phyloP scores from a whole-genome alignment of 1,139 yeast genomes.

The Scheffersomyces cryptocercus region DNA sequence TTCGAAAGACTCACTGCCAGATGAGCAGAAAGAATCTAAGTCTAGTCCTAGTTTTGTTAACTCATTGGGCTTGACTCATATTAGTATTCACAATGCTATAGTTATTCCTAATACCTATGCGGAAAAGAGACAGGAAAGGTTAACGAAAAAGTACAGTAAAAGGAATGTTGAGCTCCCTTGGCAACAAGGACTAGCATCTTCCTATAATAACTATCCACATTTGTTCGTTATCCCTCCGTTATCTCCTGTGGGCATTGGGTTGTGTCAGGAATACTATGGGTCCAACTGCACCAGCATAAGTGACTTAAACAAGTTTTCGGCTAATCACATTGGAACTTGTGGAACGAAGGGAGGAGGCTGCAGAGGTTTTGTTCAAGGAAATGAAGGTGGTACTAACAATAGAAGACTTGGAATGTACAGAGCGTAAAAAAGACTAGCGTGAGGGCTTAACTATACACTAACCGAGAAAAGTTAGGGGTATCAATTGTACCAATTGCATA shows the following conservation, averaged over 20 bases:
- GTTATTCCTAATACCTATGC: slow-evolving; percentile 10
- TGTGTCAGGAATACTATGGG: slow-evolving; percentile 9
- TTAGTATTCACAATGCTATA: slow-evolving; percentile 20
- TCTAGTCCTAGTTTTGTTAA: slow-evolving; percentile 3
- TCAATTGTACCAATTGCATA: too few relatives aligned
- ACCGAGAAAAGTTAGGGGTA: too few relatives aligned
- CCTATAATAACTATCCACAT: slow-evolving; percentile 3
- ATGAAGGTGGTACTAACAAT: too few relatives aligned
- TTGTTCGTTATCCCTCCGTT: slow-evolving; percentile 12
- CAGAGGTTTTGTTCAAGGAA: too few relatives aligned
- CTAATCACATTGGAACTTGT: too few relatives aligned
- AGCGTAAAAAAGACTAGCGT: too few relatives aligned
- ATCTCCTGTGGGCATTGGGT: slow-evolving; percentile 6
- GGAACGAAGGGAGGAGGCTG: too few relatives aligned
- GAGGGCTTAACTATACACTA: too few relatives aligned
- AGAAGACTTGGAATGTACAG: too few relatives aligned
- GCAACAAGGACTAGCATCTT: slow-evolving; percentile 1
- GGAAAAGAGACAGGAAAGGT: background rate
- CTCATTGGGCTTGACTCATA: slow-evolving; percentile 15
- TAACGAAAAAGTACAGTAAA: slow-evolving; percentile 7
- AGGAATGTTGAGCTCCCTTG: slow-evolving; percentile 5
- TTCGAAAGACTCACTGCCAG: background rate
- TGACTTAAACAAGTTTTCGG: slow-evolving; percentile 2
- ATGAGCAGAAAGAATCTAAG: background rate
- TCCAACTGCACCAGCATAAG: slow-evolving; percentile 11